Percentiles rank a stretch among this genome's conserved stretches.
Evolutionary conservation across 73 alveolate species (phyloP).

Genomic region (Paramecium bursaria): DNA sequence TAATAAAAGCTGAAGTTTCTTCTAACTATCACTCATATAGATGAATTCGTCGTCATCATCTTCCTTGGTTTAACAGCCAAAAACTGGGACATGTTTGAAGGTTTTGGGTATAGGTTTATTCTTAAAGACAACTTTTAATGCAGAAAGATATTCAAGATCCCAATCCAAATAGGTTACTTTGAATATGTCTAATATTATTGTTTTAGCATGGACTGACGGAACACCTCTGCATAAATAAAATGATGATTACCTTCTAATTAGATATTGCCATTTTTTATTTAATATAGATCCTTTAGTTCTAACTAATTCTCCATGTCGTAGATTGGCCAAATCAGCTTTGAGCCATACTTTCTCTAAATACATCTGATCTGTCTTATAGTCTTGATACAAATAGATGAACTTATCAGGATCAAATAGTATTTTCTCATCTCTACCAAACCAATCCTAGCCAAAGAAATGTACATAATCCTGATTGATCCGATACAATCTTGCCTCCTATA

Average conservation of each 20-base stretch:
- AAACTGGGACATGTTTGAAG: slow-evolving; percentile 55
- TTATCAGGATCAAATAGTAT: slow-evolving; percentile 60
- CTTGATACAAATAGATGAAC: slow-evolving; percentile 56
- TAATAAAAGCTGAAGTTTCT: slow-evolving; percentile 18
- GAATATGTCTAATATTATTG: slow-evolving; percentile 63
- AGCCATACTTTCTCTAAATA: slow-evolving; percentile 62
- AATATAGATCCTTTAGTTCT: slow-evolving; percentile 61
- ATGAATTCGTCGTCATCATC: slow-evolving; percentile 54
- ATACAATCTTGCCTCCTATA: too few relatives aligned
- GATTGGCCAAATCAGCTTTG: slow-evolving; percentile 53
- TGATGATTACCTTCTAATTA: slow-evolving; percentile 58
- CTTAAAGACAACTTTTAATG: slow-evolving; percentile 60
- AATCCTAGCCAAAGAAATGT: slow-evolving; percentile 57
- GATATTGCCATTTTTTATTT: slow-evolving; percentile 68
- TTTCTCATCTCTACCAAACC: slow-evolving; percentile 66
- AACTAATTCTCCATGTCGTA: slow-evolving; percentile 66
- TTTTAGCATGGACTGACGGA: slow-evolving; percentile 46
- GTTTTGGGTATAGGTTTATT: slow-evolving; percentile 62
- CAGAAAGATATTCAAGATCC: slow-evolving; percentile 55
- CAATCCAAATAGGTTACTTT: slow-evolving; percentile 62
- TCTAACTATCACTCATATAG: slow-evolving; percentile 60
- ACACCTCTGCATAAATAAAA: slow-evolving; percentile 62
- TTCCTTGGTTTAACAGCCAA: slow-evolving; percentile 37
- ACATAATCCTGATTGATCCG: slow-evolving; percentile 44
- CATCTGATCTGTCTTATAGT: slow-evolving; percentile 63